These are phyloP conservation scores for Aspergillus japonicus DNA, from an alignment of 2,329 filamentous ascomycete species.

Conservation along the genomic window DNA sequence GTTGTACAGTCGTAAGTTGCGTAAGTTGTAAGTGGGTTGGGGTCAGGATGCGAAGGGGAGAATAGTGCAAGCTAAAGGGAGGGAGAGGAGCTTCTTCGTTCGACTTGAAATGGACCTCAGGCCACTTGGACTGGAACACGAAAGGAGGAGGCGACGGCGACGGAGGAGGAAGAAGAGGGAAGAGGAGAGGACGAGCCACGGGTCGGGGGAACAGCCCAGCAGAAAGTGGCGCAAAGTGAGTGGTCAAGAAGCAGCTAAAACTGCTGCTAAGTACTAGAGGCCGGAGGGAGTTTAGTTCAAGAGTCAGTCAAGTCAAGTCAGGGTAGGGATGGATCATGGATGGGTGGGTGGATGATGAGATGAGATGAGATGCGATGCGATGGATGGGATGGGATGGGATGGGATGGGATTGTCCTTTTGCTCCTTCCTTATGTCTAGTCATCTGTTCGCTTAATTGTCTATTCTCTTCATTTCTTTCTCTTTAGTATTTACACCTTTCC, in stretches of 20 bases:
- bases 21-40: background rate
- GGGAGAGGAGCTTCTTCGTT: constrained; percentile 10
- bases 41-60: background rate
- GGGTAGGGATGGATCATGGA: no score
- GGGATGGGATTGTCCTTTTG: no score
- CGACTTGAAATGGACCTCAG: constrained; percentile 17
- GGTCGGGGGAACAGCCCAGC: constrained; percentile 19
- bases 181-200: constrained; percentile 25
- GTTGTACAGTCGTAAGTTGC: constrained; percentile 16
- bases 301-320: no score
- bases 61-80: constrained; percentile 19
- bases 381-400: no score
- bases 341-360: no score
- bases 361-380: no score
- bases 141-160: constrained; percentile 10
- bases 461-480: background rate
- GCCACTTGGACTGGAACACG: constrained; percentile 12
- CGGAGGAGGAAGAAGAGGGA: constrained; percentile 13
- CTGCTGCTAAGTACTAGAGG: constrained; percentile 1
- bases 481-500: background rate
- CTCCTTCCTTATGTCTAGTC: background rate
- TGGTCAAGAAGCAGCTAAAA: background rate
- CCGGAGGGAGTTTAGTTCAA: constrained; percentile 11
- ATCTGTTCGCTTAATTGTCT: constrained; percentile 1
- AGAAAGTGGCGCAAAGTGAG: constrained; percentile 24